A percentile compares a stretch with the other conserved stretches of the same genome.
Conservation (phyloP, 768 basidiomycete species). For the Multifurca ochricompacta region DNA sequence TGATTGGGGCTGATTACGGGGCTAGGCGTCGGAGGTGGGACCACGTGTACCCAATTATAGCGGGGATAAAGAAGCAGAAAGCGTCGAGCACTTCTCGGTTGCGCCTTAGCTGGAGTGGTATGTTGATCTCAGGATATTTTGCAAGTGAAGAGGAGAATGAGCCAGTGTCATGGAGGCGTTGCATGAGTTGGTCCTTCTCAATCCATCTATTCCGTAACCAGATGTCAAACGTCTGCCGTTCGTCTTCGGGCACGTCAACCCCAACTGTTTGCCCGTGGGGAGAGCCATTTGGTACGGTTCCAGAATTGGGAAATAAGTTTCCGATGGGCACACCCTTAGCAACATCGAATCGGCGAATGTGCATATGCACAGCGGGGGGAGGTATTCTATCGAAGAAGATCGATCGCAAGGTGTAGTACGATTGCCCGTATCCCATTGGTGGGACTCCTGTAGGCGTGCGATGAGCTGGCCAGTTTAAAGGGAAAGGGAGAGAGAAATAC, state of each 20-base stretch:
- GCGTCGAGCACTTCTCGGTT: slow-evolving; percentile 54
- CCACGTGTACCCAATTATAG: slow-evolving; percentile 43
- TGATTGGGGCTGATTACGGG: not conserved
- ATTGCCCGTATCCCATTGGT: slow-evolving; percentile 72
- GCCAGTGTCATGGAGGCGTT: slow-evolving; percentile 50
- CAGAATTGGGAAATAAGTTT: slow-evolving; percentile 37
- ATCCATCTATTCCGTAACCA: slow-evolving; percentile 83
- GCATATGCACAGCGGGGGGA: slow-evolving; percentile 82
- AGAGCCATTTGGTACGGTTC: slow-evolving; percentile 26
- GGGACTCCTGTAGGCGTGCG: slow-evolving; percentile 52
- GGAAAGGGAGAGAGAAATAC: slow-evolving; percentile 32
- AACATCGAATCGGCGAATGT: slow-evolving; percentile 74
- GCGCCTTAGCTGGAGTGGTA: slow-evolving; percentile 52
- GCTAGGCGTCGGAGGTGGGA: slow-evolving; percentile 5
- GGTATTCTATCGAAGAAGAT: slow-evolving; percentile 76
- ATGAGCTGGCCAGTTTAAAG: slow-evolving; percentile 4
- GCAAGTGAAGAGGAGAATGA: slow-evolving; percentile 32
- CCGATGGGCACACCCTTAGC: slow-evolving; percentile 62
- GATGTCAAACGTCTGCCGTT: slow-evolving; percentile 51
- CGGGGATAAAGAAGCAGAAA: slow-evolving; percentile 65
- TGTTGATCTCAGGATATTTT: slow-evolving; percentile 32
- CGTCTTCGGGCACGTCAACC: slow-evolving; percentile 27
- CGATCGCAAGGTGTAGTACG: slow-evolving; percentile 82
- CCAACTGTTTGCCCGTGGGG: slow-evolving; percentile 28
- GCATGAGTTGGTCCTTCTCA: slow-evolving; percentile 76